Percentiles rank a stretch among this genome's conserved stretches.
Conservation (phyloP, 345 rosid species). For the Corchorus olitorius region DNA sequence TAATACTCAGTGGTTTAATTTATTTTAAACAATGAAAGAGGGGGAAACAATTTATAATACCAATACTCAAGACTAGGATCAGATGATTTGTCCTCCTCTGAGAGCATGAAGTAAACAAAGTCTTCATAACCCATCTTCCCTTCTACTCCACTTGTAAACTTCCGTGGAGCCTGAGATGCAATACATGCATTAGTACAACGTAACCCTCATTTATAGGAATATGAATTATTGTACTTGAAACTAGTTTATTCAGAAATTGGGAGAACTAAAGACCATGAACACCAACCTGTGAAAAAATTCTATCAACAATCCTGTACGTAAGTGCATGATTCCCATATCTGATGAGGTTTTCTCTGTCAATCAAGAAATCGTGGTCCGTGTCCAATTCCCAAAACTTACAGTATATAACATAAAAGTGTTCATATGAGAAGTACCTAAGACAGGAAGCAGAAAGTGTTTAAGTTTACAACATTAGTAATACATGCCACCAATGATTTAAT, state of each 20-base stretch:
- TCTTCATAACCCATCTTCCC: conserved; percentile 97
- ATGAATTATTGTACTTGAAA: not conserved
- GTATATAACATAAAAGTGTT: conserved; percentile 86
- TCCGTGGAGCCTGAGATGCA: conserved; percentile 63
- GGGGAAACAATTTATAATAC: conserved; percentile 33
- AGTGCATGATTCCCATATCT: conserved; percentile 84
- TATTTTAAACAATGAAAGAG: not conserved
- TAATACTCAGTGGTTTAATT: not conserved
- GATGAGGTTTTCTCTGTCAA: conserved; percentile 78
- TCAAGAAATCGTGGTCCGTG: conserved; percentile 79
- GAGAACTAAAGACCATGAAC: conserved; percentile 11
- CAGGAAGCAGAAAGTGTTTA: not conserved
- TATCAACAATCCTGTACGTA: conserved; percentile 82
- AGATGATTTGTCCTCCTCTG: conserved; percentile 93
- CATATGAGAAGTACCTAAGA: conserved; percentile 90
- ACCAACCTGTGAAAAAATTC: conserved; percentile 88
- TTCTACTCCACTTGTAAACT: conserved; percentile 60
- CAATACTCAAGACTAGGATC: conserved; percentile 89
- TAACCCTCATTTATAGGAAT: not conserved
- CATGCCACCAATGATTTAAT: not conserved
- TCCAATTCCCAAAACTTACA: conserved; percentile 89
- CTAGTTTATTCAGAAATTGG: not conserved
- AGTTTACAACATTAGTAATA: not conserved
- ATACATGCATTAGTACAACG: conserved; percentile 12
- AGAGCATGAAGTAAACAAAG: conserved; percentile 85